Conservation (phyloP, 1,139 yeast genomes). For the Lodderomyces beijingensis region DNA sequence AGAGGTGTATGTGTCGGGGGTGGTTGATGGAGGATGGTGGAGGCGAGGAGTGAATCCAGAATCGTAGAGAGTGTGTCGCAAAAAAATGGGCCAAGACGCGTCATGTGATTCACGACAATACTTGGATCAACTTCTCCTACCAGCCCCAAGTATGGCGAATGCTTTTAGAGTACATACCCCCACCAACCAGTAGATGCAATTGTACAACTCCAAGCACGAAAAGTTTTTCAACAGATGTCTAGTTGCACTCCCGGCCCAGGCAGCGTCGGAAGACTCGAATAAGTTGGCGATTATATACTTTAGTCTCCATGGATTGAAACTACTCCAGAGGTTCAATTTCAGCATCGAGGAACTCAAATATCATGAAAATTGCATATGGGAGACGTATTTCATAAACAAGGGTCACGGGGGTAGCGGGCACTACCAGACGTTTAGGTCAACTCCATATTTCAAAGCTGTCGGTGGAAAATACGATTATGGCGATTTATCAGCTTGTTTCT, state of each 20-base stretch:
- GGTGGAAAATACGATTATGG: constrained; percentile 49
- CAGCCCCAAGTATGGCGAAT: no score
- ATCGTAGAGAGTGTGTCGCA: no score
- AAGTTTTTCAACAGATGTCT: constrained; percentile 50
- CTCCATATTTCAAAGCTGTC: constrained; percentile 33
- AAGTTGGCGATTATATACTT: constrained; percentile 64
- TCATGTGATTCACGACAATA: no score
- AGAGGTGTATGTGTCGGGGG: no score
- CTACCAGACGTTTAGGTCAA: constrained; percentile 47
- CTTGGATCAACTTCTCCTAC: no score
- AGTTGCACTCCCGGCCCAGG: constrained; percentile 45
- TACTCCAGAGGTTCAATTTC: constrained; percentile 40
- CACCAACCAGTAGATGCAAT: no score
- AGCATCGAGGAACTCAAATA: constrained; percentile 20
- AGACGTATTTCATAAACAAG: constrained; percentile 38
- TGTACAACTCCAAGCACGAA: constrained; percentile 36
- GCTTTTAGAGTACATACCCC: no score
- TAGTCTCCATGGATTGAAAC: constrained; percentile 56
- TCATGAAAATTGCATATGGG: constrained; percentile 46
- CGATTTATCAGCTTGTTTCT: constrained; percentile 64
- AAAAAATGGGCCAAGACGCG: no score
- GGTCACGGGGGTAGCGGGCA: no score
- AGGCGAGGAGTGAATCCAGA: no score
- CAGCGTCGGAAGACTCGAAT: constrained; percentile 61
- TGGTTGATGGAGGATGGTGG: no score